These are phyloP conservation scores for Amanita inopinata DNA, from an alignment of 768 basidiomycete species.

Conservation along the genomic window DNA sequence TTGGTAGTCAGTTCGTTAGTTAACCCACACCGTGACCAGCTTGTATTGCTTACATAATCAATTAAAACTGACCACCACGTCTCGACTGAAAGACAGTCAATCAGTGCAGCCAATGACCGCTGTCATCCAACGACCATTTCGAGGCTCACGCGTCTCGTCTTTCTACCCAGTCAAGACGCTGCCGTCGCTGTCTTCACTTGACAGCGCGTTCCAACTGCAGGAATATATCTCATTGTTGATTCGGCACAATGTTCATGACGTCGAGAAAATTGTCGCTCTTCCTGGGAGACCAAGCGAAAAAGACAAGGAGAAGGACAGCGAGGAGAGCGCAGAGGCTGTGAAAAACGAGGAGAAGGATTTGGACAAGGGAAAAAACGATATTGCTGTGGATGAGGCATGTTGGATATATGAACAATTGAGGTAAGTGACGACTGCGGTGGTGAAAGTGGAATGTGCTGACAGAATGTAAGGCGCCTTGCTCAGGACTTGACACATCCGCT, in stretches of 20 bases:
- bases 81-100: too few relatives aligned
- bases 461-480: conserved; percentile 59
- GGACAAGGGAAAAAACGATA: conserved; percentile 30
- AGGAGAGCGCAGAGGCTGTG: conserved; percentile 19
- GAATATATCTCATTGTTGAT: conserved; percentile 90
- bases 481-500: conserved; percentile 82
- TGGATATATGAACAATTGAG: conserved; percentile 68
- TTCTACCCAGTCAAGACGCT: conserved; percentile 72
- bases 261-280: conserved; percentile 68
- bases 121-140: conserved; percentile 54
- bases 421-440: conserved; percentile 18
- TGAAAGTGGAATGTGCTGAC: conserved; percentile 1
- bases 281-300: conserved; percentile 42
- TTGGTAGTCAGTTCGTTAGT: too few relatives aligned
- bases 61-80: too few relatives aligned
- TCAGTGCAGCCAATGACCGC: conserved; percentile 22
- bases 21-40: too few relatives aligned
- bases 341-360: conserved; percentile 24
- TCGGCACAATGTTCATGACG: conserved; percentile 79
- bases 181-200: conserved; percentile 61
- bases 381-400: conserved; percentile 68
- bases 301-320: conserved; percentile 16
- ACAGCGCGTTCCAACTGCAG: conserved; percentile 91
- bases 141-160: conserved; percentile 68
- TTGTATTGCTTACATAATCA: too few relatives aligned